Percentiles rank a stretch among this genome's conserved stretches.
phyloP scores from a whole-genome alignment of 345 rosid species.

The Triadica sebifera region DNA sequence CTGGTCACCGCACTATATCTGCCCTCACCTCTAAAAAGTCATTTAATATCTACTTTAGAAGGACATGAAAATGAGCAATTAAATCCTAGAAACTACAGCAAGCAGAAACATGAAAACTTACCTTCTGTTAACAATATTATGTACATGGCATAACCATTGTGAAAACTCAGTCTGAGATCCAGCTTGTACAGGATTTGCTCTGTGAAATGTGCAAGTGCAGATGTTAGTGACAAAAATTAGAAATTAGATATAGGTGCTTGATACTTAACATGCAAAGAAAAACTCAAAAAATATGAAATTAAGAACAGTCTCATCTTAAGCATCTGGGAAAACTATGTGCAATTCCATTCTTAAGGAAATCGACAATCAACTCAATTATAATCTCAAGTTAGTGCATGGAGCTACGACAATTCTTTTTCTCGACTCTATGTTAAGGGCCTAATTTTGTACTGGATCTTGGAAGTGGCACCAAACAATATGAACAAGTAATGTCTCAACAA shows the following conservation, averaged over 20 bases:
- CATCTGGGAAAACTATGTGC: background rate
- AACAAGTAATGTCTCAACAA: too few relatives aligned
- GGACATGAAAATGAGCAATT: background rate
- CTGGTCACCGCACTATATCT: background rate
- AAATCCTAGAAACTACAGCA: background rate
- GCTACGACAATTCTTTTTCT: background rate
- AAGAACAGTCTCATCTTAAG: background rate
- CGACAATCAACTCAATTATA: background rate
- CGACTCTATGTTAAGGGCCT: background rate
- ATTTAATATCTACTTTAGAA: background rate
- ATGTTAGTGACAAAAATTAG: background rate
- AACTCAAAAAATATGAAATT: background rate
- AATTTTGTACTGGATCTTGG: background rate
- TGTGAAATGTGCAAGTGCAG: conserved; percentile 28
- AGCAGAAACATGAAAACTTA: conserved; percentile 16
- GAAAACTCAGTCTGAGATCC: conserved; percentile 88
- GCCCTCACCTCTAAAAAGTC: background rate
- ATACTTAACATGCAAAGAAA: background rate
- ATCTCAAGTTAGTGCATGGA: background rate
- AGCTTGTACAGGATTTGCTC: conserved; percentile 76
- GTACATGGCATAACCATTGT: conserved; percentile 83
- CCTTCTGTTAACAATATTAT: conserved; percentile 95
- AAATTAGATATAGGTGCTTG: too few relatives aligned
- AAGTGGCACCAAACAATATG: background rate
- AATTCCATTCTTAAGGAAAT: background rate